These are phyloP conservation scores for Hyphopichia wangnamkhiaoensis DNA, from an alignment of 1,139 yeast species.

Conservation along the genomic window DNA sequence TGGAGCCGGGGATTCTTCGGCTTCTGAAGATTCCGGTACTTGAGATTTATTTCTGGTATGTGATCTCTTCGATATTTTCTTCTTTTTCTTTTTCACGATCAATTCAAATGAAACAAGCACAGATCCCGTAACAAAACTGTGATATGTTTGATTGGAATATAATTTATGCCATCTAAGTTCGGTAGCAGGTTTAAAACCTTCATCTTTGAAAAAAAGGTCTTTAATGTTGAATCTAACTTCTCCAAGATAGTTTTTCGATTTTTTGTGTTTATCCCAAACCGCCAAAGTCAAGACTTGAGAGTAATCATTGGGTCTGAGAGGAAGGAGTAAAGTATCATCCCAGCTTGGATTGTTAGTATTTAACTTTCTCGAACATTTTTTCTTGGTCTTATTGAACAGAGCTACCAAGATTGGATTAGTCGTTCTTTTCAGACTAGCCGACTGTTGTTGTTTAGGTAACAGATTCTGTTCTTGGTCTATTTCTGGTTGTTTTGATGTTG, in stretches of 20 bases:
- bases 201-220: slow-evolving; percentile 37
- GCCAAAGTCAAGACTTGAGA: slow-evolving; percentile 34
- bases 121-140: slow-evolving; percentile 59
- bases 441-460: too few relatives aligned
- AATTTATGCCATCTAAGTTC: slow-evolving; percentile 54
- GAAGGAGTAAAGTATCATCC: slow-evolving; percentile 40
- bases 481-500: background rate
- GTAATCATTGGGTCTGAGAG: slow-evolving; percentile 29
- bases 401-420: slow-evolving; percentile 41
- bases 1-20: background rate
- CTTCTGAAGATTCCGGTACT: background rate
- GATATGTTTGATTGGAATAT: slow-evolving; percentile 46
- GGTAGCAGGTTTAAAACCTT: slow-evolving; percentile 19
- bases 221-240: slow-evolving; percentile 50
- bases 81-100: slow-evolving; percentile 21
- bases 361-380: slow-evolving; percentile 35
- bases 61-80: slow-evolving; percentile 8
- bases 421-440: slow-evolving; percentile 13
- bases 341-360: slow-evolving; percentile 46
- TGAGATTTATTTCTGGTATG: background rate
- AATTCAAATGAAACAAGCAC: slow-evolving; percentile 53
- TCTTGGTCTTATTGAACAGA: slow-evolving; percentile 30
- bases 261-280: slow-evolving; percentile 49
- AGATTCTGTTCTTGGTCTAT: too few relatives aligned
- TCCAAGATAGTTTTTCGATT: slow-evolving; percentile 55